phyloP scores from a whole-genome alignment of 2,329 filamentous ascomycete genomes.

The Neofusicoccum parvum region DNA sequence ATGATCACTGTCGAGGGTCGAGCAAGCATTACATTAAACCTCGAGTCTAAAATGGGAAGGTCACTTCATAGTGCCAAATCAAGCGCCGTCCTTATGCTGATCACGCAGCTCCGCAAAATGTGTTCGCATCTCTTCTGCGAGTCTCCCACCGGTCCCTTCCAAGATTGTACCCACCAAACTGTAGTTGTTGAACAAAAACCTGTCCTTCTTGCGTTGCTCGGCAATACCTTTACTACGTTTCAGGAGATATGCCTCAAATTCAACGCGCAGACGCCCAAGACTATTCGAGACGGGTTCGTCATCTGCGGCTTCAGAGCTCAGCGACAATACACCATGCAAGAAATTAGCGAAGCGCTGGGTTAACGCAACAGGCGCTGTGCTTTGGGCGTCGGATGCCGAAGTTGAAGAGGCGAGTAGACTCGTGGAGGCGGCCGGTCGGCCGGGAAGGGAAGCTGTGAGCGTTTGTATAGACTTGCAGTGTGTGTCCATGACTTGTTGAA shows the following conservation, averaged over 20 bases:
- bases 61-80: neutral
- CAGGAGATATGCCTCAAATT: conserved; percentile 81
- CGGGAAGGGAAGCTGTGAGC: conserved; percentile 48
- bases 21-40: no score
- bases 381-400: conserved; percentile 60
- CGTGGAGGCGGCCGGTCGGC: conserved; percentile 36
- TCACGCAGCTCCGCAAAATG: conserved; percentile 68
- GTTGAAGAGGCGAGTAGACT: conserved; percentile 44
- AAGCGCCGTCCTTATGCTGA: conserved; percentile 8
- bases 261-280: conserved; percentile 72
- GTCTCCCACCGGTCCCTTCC: conserved; percentile 67
- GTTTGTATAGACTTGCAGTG: conserved; percentile 85
- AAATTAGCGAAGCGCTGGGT: conserved; percentile 97
- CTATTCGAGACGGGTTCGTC: conserved; percentile 90
- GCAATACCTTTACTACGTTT: conserved; percentile 75
- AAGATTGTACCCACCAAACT: conserved; percentile 93
- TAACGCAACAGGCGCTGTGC: conserved; percentile 83
- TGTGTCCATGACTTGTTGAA: conserved; percentile 90
- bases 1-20: no score
- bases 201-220: conserved; percentile 77
- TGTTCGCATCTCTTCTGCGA: conserved; percentile 72
- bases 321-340: conserved; percentile 76
- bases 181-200: conserved; percentile 96
- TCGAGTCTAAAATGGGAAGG: neutral
- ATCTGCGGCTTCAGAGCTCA: conserved; percentile 89